Conservation (phyloP, 441 rosid genomes). For the Metrosideros polymorpha region DNA sequence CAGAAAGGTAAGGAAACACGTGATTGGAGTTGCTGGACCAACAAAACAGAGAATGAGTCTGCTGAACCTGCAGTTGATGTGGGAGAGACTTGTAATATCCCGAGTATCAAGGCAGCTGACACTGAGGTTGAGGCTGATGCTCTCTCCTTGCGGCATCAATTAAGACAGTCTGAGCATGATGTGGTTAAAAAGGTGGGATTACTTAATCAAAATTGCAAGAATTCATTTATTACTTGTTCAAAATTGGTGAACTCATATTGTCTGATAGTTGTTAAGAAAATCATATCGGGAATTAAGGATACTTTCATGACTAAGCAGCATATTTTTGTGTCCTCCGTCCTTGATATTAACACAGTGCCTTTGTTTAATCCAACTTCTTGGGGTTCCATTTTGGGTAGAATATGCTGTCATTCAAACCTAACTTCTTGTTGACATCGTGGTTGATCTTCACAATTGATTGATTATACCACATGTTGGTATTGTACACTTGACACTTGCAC, state of each 20-base stretch:
- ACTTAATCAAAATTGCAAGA: background rate
- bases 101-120: slow-evolving; percentile 32
- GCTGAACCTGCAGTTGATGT: slow-evolving; percentile 32
- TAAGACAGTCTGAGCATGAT: slow-evolving; percentile 29
- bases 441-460: background rate
- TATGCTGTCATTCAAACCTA: background rate
- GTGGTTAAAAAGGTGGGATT: slow-evolving; percentile 41
- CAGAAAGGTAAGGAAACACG: slow-evolving; percentile 29
- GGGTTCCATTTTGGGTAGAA: background rate
- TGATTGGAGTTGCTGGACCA: slow-evolving; percentile 33
- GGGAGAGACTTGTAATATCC: slow-evolving; percentile 25
- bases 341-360: background rate
- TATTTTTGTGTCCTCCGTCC: background rate
- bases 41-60: slow-evolving; percentile 42
- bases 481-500: background rate
- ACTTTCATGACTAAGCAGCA: background rate
- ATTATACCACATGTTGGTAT: background rate
- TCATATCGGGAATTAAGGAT: background rate
- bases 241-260: background rate
- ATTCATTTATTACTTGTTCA: background rate
- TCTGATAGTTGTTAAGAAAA: background rate
- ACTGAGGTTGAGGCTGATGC: slow-evolving; percentile 43
- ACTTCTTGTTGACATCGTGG: background rate
- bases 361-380: background rate
- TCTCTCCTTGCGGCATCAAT: slow-evolving; percentile 26